Base-by-base conservation (phyloP, 441 rosid genomes). In the Populus trichocarpa region DNA sequence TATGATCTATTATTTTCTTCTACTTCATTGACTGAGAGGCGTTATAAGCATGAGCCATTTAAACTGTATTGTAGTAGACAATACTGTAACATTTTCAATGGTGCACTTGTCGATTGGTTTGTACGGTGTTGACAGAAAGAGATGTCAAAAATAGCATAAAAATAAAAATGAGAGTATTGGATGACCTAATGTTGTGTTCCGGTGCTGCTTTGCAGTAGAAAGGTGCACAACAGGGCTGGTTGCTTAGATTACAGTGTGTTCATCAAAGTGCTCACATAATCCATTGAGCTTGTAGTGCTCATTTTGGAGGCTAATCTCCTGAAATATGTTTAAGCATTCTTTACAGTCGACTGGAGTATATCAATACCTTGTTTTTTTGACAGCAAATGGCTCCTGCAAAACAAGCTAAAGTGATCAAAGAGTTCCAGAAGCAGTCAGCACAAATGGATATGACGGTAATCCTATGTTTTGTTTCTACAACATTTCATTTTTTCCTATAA, bases 301-400 rank as follows among this genome's bases (percentile, higher is more conserved):
- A 23, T 23, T 18, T 9, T 36, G 30, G 20, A 57, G 6, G 63
- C 53, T 6, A 67, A 42, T 53, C 23, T 14, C 23, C n/a, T 38
- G 36, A 42, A 36, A 18, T 25, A 16, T 59, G 33, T 64, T 63
- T 40, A n/a, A 74, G 69, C 23, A 16, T 71, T 64, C 8, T 67
- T 32, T 67, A 20, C 30, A 10, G 25, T 69, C 28, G 22, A 20
- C 23, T 20, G 53, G 61, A 18, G 35, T 13, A 32, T 57, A 38
- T n/a, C 11, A 40, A 64, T 75, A 6, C 67, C 46, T 69, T 71
- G n/a, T 14, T 57, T n/a, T 75, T 75, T 57, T 81, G 70, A 63
- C 92, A 95, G 98, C 91, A 93, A 93, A 95, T 95, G 97, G 94
- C 90, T 76, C 99, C 97, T 4, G 74, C 88, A 1, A 95, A 95